Evolutionary conservation across 805 yeast genomes (phyloP).

Genomic region (Yarrowia hollandica): DNA sequence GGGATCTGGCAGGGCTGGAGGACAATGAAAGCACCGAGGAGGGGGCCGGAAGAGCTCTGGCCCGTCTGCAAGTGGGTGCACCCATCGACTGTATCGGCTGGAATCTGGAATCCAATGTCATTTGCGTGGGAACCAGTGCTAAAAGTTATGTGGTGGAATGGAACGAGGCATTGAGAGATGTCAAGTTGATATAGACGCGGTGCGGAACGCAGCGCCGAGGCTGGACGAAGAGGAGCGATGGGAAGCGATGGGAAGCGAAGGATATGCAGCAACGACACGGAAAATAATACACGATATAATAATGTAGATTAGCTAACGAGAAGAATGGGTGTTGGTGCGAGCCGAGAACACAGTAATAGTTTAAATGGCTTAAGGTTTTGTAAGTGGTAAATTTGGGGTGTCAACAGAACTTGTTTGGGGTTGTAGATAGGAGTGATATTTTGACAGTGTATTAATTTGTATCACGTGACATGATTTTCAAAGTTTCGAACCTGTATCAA

Average conservation of each 20-base stretch:
- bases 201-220: no score
- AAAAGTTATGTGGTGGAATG: constrained; percentile 21
- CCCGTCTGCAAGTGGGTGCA: constrained; percentile 2
- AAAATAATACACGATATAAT: background rate
- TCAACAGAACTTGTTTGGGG: no score
- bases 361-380: no score
- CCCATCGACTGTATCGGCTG: constrained; percentile 23
- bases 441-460: no score
- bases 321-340: no score
- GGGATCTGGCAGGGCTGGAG: constrained; percentile 33
- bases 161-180: background rate
- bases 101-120: background rate
- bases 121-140: constrained; percentile 24
- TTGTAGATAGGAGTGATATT: no score
- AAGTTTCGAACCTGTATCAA: no score
- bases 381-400: no score
- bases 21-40: constrained; percentile 9
- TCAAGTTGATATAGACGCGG: background rate
- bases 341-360: no score
- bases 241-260: no score
- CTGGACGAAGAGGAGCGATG: no score
- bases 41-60: constrained; percentile 22
- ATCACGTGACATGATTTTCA: no score
- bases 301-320: constrained; percentile 11
- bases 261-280: background rate